Base-by-base conservation (phyloP, 2,329 filamentous ascomycete genomes). In the Trichoderma harzianum region DNA sequence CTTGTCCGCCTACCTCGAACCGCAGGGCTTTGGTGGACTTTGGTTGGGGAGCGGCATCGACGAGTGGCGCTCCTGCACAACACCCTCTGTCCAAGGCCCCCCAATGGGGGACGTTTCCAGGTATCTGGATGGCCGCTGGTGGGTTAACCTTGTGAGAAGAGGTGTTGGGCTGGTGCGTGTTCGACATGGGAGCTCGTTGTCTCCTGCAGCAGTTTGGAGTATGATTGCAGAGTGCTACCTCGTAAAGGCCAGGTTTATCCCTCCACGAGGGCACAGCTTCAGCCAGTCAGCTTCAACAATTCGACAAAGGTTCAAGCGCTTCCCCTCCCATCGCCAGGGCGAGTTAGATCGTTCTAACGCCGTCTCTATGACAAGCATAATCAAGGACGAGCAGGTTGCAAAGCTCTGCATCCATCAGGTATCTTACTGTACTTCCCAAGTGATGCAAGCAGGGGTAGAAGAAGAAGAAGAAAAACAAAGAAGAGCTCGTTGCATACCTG, bases 61-160 rank as follows among this genome's bases (percentile, higher is more conserved):
- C 75, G 74, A 72, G 74, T 76, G 73, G 74, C 74, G 73, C 75
- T 76, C 76, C 73, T 74, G 72, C 72, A 70, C 76, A 76, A 77
- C 78, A 76, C 75, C 77, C 69, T 64, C 71, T 53, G 53, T 32
- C 24, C 73, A 73, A 72, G 72, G 74, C 70, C 53, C 47, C 57
- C 78, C 77, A 79, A 78, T 78, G 70, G 74, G 78, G 75, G 74
- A 72, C 66, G 78, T 75, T 78, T 74, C 77, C 77, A 78, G 73
- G 72, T 75, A 71, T 77, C 74, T 77, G 77, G 74, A 72, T 73
- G 69, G 73, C 72, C 74, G 72, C 75, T 77, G 75, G 76, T 74
- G 60, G 68, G 70, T 70, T 70, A 72, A 65, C 71, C 74, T 76
- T 73, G 75, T 75, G 77, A 79, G 76, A 76, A 76, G 74, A 79